phyloP scores from a whole-genome alignment of 768 basidiomycete genomes.

The Russula sp. region DNA sequence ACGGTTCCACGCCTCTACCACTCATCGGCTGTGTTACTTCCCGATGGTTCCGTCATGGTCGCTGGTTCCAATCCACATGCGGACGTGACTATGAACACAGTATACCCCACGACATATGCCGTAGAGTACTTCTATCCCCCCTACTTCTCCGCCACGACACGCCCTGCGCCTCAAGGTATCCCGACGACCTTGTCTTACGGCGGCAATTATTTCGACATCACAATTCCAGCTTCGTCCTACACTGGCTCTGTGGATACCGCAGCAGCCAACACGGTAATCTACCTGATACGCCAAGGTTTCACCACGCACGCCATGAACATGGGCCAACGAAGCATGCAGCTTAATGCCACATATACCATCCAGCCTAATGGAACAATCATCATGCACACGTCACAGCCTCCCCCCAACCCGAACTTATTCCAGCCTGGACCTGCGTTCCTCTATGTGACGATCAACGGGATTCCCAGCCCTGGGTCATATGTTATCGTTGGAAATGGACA shows the following conservation, averaged over 20 bases:
- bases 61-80: constrained; percentile 10
- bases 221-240: neutral
- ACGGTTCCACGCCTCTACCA: constrained; percentile 9
- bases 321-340: constrained; percentile 10
- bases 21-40: neutral
- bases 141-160: neutral
- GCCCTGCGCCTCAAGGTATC: neutral
- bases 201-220: constrained; percentile 1
- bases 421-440: constrained; percentile 9
- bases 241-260: neutral
- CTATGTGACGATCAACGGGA: constrained; percentile 3
- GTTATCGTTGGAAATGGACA: neutral
- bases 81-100: neutral
- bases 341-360: neutral
- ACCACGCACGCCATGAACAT: constrained; percentile 11
- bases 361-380: neutral
- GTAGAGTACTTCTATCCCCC: constrained; percentile 9
- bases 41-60: constrained; percentile 6
- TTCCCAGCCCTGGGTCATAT: constrained; percentile 2
- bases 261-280: neutral
- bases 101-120: neutral
- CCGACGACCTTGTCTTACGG: constrained; percentile 7
- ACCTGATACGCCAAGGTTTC: constrained; percentile 7
- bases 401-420: neutral
- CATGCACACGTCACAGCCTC: neutral